phyloP scores from a whole-genome alignment of 1,284 basidiomycete species.

The Pterula multifida region DNA sequence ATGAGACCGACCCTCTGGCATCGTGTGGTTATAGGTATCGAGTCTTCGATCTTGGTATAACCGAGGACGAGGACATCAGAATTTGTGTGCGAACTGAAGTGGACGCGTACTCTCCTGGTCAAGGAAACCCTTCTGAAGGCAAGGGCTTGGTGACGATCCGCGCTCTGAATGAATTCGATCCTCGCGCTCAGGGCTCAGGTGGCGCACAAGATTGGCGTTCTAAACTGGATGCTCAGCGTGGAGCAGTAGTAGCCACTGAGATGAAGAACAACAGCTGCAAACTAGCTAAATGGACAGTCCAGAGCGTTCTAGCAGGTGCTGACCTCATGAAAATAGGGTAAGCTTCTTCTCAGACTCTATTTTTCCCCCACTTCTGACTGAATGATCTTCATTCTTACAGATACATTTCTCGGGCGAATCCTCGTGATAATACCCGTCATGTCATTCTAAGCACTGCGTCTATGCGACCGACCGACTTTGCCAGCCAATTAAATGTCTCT shows the following conservation, averaged over 20 bases:
- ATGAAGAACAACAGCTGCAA: constrained; percentile 99
- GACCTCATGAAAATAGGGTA: constrained; percentile 97
- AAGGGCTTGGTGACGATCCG: constrained; percentile 85
- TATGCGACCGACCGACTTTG: constrained; percentile 91
- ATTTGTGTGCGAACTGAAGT: constrained; percentile 94
- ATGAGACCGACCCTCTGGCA: constrained; percentile 90
- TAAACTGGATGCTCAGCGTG: constrained; percentile 92
- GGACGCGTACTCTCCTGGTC: constrained; percentile 73
- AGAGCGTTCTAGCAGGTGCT: constrained; percentile 91
- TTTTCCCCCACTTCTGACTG: constrained; percentile 7
- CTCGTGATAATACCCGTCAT: constrained; percentile 91
- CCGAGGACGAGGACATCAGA: constrained; percentile 84
- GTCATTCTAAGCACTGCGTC: constrained; percentile 92
- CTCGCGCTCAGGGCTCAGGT: constrained; percentile 81
- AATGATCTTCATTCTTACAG: constrained; percentile 24
- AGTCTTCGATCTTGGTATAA: constrained; percentile 86
- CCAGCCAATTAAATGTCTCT: constrained; percentile 91
- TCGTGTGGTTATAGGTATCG: constrained; percentile 96
- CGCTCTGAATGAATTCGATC: constrained; percentile 95
- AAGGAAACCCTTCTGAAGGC: constrained; percentile 56
- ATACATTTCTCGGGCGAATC: constrained; percentile 88
- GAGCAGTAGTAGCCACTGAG: constrained; percentile 97
- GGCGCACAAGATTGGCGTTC: constrained; percentile 95
- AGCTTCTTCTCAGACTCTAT: constrained; percentile 19
- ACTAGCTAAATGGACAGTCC: constrained; percentile 94